Conservation (phyloP, 495 filamentous ascomycete genomes). For the Chaetomidium leptoderma region DNA sequence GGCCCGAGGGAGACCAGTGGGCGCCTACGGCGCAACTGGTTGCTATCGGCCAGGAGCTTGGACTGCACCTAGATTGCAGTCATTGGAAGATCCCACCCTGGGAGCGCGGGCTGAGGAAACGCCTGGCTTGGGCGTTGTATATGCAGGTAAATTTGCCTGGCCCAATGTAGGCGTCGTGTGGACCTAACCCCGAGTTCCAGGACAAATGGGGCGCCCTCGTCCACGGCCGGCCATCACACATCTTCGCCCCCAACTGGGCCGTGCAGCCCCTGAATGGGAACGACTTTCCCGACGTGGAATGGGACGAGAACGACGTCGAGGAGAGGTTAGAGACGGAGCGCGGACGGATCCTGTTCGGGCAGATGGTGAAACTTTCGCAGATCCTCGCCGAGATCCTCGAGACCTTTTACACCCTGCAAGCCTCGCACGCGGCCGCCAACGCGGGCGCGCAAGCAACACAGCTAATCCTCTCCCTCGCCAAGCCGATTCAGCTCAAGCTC, state of each 20-base stretch:
- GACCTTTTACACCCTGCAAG: conserved; percentile 72
- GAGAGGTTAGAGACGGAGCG: conserved; percentile 62
- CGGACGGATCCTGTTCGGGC: conserved; percentile 62
- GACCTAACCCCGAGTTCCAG: conserved; percentile 37
- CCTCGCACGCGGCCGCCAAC: conserved; percentile 47
- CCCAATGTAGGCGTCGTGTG: background rate
- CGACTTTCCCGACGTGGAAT: conserved; percentile 67
- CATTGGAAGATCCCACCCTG: conserved; percentile 81
- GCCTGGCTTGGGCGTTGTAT: conserved; percentile 85
- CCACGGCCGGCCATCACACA: conserved; percentile 80
- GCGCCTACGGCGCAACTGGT: conserved; percentile 81
- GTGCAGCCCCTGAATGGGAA: conserved; percentile 62
- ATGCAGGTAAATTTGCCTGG: conserved; percentile 44
- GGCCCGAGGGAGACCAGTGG: conserved; percentile 80
- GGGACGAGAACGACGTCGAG: conserved; percentile 53
- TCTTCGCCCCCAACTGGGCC: conserved; percentile 76
- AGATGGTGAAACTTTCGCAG: conserved; percentile 69
- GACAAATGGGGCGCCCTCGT: conserved; percentile 92
- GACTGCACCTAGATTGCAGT: conserved; percentile 83
- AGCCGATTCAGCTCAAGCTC: conserved; percentile 76
- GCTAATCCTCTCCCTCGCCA: conserved; percentile 66
- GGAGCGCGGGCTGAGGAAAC: conserved; percentile 78
- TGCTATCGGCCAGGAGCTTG: conserved; percentile 75
- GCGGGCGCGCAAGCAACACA: conserved; percentile 55
- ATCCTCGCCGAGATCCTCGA: conserved; percentile 75